Conservation (phyloP, 148 eudicot genomes). For the Diospyros lotus region DNA sequence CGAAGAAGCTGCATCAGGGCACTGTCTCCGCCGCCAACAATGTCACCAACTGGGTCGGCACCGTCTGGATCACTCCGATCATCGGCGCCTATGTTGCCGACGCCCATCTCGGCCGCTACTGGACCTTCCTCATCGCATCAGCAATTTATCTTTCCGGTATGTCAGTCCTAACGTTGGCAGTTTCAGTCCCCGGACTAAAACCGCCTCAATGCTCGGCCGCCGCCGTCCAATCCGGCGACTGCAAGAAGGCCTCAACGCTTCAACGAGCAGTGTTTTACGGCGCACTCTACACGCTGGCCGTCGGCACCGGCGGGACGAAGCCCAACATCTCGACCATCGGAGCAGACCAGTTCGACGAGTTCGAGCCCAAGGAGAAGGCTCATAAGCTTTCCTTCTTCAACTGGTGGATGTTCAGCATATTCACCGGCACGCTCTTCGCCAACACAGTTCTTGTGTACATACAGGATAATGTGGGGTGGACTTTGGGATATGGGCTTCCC, state of each 20-base stretch:
- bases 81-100: slow-evolving; percentile 64
- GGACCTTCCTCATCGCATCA: slow-evolving; percentile 51
- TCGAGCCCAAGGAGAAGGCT: slow-evolving; percentile 65
- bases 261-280: slow-evolving; percentile 64
- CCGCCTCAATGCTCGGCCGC: slow-evolving; percentile 48
- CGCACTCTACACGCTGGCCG: slow-evolving; percentile 66
- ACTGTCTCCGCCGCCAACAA: slow-evolving; percentile 48
- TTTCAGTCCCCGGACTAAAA: slow-evolving; percentile 53
- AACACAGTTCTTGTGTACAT: slow-evolving; percentile 72
- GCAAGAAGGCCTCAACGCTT: slow-evolving; percentile 50
- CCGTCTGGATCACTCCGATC: slow-evolving; percentile 58
- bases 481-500: slow-evolving; percentile 75
- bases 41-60: slow-evolving; percentile 66
- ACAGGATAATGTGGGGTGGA: slow-evolving; percentile 87
- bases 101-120: slow-evolving; percentile 55
- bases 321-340: slow-evolving; percentile 85
- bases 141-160: slow-evolving; percentile 53
- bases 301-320: slow-evolving; percentile 86
- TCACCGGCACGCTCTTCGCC: slow-evolving; percentile 76
- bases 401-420: slow-evolving; percentile 93
- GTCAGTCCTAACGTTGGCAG: slow-evolving; percentile 60
- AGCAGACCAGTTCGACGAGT: slow-evolving; percentile 76
- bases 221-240: slow-evolving; percentile 15
- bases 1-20: slow-evolving; percentile 53
- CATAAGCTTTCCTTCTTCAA: slow-evolving; percentile 80